Conservation (phyloP, 345 rosid genomes). For the Eucalyptus marginata region DNA sequence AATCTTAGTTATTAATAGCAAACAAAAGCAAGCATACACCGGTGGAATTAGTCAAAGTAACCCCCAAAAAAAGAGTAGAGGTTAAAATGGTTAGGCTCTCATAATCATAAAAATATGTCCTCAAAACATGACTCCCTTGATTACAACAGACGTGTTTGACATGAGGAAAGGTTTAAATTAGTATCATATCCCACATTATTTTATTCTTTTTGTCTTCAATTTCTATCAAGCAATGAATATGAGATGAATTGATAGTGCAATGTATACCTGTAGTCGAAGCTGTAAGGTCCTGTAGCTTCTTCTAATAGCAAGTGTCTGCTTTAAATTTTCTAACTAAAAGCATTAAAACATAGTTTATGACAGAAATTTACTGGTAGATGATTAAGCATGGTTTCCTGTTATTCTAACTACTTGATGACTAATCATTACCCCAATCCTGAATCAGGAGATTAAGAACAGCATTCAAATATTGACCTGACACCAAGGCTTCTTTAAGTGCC, state of each 20-base stretch:
- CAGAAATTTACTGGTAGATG: neutral
- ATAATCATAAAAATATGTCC: neutral
- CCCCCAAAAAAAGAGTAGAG: neutral
- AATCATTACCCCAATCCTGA: neutral
- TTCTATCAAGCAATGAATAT: neutral
- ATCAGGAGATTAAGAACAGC: neutral
- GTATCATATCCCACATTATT: neutral
- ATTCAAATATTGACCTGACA: neutral
- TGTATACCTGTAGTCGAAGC: neutral
- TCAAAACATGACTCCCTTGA: neutral
- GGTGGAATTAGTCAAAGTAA: neutral
- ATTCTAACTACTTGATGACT: neutral
- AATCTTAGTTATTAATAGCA: neutral
- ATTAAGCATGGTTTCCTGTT: neutral
- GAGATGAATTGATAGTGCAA: neutral
- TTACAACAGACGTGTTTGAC: neutral
- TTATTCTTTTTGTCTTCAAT: neutral
- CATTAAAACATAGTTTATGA: neutral
- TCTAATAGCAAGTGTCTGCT: neutral
- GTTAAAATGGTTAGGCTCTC: neutral
- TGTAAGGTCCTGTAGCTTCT: neutral
- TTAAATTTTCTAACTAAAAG: neutral
- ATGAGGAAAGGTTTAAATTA: neutral
- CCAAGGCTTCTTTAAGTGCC: neutral
- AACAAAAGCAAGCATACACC: neutral